Evolutionary conservation across 768 basidiomycete species (phyloP).

Genomic region (Dioszegia aurantiaca): DNA sequence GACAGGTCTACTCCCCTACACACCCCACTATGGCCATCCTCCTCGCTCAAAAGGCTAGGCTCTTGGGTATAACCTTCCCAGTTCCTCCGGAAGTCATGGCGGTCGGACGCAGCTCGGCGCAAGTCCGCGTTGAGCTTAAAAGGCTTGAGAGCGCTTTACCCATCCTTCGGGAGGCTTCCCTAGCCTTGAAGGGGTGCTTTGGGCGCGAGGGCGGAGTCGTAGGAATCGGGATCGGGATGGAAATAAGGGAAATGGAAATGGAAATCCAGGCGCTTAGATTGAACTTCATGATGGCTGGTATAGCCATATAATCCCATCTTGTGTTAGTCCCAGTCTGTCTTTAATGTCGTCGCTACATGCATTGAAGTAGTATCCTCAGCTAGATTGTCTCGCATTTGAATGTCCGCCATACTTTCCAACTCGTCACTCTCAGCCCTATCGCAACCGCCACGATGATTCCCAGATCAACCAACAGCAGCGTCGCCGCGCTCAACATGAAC

Average conservation of each 20-base stretch:
- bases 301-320: not conserved
- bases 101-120: conserved; percentile 44
- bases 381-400: conserved; percentile 46
- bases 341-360: not conserved
- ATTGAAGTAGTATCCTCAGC: no score
- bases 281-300: not conserved
- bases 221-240: conserved; percentile 63
- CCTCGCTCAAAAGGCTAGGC: conserved; percentile 72
- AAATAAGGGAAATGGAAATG: conserved; percentile 64
- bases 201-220: conserved; percentile 69
- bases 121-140: conserved; percentile 55
- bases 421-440: conserved; percentile 55
- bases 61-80: conserved; percentile 52
- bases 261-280: conserved; percentile 53
- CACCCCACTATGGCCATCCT: conserved; percentile 77
- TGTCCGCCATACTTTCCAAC: conserved; percentile 47
- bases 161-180: conserved; percentile 62
- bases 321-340: not conserved
- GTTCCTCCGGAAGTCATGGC: not conserved
- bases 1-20: conserved; percentile 59
- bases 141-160: conserved; percentile 50
- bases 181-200: conserved; percentile 68
- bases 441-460: conserved; percentile 65
- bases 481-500: conserved; percentile 74
- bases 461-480: conserved; percentile 68